Evolutionary conservation across 1,284 basidiomycete genomes (phyloP).

Genomic region (Pterulicium gracile): DNA sequence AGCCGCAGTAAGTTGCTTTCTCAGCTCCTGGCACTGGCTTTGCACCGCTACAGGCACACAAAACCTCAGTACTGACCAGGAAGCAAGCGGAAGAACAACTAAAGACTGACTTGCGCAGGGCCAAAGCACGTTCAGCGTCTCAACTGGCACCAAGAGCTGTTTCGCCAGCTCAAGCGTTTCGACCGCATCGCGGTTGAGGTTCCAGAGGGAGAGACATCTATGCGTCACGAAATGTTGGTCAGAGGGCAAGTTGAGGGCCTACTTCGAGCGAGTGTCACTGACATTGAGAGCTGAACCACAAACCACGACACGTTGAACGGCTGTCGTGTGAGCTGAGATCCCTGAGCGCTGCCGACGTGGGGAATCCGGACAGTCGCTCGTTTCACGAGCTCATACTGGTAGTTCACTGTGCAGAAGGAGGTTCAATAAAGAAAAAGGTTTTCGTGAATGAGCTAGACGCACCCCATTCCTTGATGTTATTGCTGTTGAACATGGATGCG

Average conservation of each 20-base stretch:
- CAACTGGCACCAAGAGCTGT: constrained; percentile 47
- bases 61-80: not conserved
- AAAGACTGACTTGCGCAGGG: constrained; percentile 48
- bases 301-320: constrained; percentile 69
- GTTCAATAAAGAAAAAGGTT: constrained; percentile 1
- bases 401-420: constrained; percentile 33
- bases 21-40: constrained; percentile 31
- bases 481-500: constrained; percentile 44
- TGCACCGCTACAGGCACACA: constrained; percentile 26
- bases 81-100: not conserved
- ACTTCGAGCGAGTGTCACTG: constrained; percentile 13
- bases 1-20: constrained; percentile 33
- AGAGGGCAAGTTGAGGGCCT: not conserved
- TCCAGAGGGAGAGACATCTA: constrained; percentile 59
- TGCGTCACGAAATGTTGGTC: constrained; percentile 4
- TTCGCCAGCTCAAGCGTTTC: constrained; percentile 60
- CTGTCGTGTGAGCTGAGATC: constrained; percentile 44
- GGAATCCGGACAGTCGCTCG: constrained; percentile 40
- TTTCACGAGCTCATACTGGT: constrained; percentile 49
- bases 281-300: constrained; percentile 52
- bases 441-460: constrained; percentile 21
- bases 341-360: constrained; percentile 33
- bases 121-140: constrained; percentile 61
- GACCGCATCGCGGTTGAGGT: constrained; percentile 42
- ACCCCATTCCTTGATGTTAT: constrained; percentile 70